These are phyloP conservation scores for Trichoderma koningii DNA, from an alignment of 2,329 filamentous ascomycete species.

Conservation along the genomic window DNA sequence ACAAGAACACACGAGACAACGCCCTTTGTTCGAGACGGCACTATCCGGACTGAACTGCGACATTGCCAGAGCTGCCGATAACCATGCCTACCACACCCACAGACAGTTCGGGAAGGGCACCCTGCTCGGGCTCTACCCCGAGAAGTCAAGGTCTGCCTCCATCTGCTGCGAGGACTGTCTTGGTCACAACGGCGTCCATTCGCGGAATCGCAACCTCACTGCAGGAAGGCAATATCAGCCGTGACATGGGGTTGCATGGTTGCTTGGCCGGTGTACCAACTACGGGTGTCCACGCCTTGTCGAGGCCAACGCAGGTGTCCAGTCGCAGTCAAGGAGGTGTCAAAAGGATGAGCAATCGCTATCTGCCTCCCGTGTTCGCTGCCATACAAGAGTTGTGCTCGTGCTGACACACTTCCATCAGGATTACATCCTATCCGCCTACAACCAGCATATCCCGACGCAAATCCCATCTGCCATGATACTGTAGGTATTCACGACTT, in stretches of 20 bases:
- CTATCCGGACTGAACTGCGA: background rate
- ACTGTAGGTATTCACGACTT: background rate
- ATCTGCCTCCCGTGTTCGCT: background rate
- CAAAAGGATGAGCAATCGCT: background rate
- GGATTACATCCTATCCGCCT: no score
- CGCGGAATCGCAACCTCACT: slow-evolving; percentile 5
- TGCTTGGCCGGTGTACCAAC: background rate
- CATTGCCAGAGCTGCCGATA: slow-evolving; percentile 7
- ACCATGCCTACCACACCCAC: slow-evolving; percentile 13
- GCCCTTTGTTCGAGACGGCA: no score
- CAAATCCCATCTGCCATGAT: background rate
- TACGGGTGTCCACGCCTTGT: background rate
- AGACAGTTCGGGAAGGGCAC: background rate
- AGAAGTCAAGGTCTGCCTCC: background rate
- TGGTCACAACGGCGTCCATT: slow-evolving; percentile 7
- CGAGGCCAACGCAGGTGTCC: slow-evolving; percentile 16
- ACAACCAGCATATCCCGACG: background rate
- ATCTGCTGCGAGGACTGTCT: slow-evolving; percentile 4
- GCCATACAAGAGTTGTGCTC: background rate
- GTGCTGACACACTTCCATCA: background rate
- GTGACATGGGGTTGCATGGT: slow-evolving; percentile 16
- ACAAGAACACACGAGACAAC: background rate
- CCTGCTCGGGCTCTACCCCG: slow-evolving; percentile 1
- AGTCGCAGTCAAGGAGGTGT: background rate
- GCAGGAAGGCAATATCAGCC: slow-evolving; percentile 19